A percentile compares a stretch with the other conserved stretches of the same genome.
phyloP scores from a whole-genome alignment of 1,284 basidiomycete genomes.

The Pterulicium gracile region DNA sequence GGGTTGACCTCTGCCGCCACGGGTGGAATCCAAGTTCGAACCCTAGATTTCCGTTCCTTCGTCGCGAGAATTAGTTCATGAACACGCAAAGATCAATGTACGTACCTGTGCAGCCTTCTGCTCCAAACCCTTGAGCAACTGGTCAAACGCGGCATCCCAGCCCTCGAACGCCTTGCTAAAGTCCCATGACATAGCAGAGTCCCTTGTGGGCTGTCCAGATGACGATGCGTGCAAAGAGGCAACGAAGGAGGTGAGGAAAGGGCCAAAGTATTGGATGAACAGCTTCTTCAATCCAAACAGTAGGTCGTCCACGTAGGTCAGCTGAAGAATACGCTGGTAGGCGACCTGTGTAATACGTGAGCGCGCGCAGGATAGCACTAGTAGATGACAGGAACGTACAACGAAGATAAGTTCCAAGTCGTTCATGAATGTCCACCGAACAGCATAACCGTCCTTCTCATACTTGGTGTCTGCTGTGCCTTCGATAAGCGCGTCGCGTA shows the following conservation, averaged over 20 bases:
- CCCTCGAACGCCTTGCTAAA: conserved; percentile 64
- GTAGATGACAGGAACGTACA: conserved; percentile 33
- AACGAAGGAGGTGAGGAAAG: conserved; percentile 73
- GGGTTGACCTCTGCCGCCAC: not conserved
- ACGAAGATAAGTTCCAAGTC: conserved; percentile 93
- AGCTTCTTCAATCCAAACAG: conserved; percentile 70
- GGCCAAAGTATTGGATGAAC: conserved; percentile 79
- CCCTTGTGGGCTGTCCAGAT: conserved; percentile 28
- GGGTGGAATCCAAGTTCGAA: not conserved
- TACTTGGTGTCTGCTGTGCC: conserved; percentile 71
- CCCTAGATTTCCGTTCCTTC: conserved; percentile 3
- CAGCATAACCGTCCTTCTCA: conserved; percentile 86
- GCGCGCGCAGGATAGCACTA: conserved; percentile 7
- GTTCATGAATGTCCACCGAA: conserved; percentile 90
- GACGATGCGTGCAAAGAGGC: conserved; percentile 62
- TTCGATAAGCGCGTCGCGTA: conserved; percentile 86
- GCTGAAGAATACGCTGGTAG: conserved; percentile 92
- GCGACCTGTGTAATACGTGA: conserved; percentile 55
- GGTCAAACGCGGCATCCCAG: conserved; percentile 80
- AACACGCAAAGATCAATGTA: conserved; percentile 6
- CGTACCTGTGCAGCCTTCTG: conserved; percentile 61
- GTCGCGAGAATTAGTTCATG: not conserved
- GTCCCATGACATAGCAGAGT: conserved; percentile 42
- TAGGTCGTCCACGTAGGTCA: conserved; percentile 90
- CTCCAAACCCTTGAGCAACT: conserved; percentile 66